A percentile compares a stretch with the other conserved stretches of the same genome.
Evolutionary conservation across 2,329 filamentous ascomycete genomes (phyloP).

Genomic region (Remersonia thermophila): DNA sequence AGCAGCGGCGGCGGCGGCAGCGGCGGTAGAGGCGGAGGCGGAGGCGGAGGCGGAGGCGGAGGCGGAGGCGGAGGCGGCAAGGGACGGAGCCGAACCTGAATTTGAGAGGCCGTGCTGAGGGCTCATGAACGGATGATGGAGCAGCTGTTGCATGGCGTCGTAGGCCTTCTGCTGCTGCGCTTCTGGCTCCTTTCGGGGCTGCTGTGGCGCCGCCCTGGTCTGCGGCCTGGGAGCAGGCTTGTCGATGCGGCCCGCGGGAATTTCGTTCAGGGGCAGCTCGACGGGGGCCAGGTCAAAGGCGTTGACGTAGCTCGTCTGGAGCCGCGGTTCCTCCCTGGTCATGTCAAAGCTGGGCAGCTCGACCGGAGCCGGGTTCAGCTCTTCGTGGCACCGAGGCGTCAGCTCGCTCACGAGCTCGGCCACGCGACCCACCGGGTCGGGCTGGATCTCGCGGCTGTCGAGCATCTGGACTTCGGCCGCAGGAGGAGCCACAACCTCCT

Average conservation of each 20-base stretch:
- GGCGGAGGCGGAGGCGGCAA: too few relatives aligned
- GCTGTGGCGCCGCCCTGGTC: not conserved
- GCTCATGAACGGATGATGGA: slow-evolving; percentile 3
- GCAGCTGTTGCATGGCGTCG: slow-evolving; percentile 2
- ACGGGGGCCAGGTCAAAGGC: slow-evolving; percentile 10
- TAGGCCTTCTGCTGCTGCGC: slow-evolving; percentile 3
- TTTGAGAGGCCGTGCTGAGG: slow-evolving; percentile 3
- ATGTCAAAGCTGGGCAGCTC: slow-evolving; percentile 28
- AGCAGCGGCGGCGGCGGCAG: too few relatives aligned
- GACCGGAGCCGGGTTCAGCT: slow-evolving; percentile 28
- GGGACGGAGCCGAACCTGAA: too few relatives aligned
- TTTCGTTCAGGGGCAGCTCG: slow-evolving; percentile 7
- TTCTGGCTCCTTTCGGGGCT: not conserved
- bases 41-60: too few relatives aligned
- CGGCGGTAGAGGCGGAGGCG: too few relatives aligned
- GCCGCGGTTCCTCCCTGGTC: slow-evolving; percentile 15
- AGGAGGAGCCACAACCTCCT: slow-evolving; percentile 1
- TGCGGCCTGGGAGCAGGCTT: not conserved
- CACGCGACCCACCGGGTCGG: slow-evolving; percentile 32
- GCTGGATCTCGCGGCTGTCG: slow-evolving; percentile 23
- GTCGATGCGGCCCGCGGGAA: not conserved
- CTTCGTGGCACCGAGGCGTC: slow-evolving; percentile 28
- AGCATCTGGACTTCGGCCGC: slow-evolving; percentile 21
- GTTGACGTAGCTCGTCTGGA: slow-evolving; percentile 9
- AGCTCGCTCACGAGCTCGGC: slow-evolving; percentile 36